Percentiles rank a stretch among this genome's conserved stretches.
Evolutionary conservation across 768 basidiomycete genomes (phyloP).

Genomic region (Pleurotus giganteus): DNA sequence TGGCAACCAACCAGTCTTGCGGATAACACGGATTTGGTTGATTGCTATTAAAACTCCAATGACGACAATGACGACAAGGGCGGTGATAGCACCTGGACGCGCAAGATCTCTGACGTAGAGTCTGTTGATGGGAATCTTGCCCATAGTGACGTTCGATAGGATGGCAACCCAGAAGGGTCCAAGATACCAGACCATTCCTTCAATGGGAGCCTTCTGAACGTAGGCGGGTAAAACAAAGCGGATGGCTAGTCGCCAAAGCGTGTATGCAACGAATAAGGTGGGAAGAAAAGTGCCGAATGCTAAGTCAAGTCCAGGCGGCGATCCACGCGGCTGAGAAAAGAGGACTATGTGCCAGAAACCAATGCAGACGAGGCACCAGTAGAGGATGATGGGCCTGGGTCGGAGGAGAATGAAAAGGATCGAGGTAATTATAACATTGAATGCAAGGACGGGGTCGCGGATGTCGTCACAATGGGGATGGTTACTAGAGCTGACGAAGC

Average conservation of each 20-base stretch:
- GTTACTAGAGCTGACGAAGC: slow-evolving; percentile 45
- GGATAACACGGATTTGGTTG: slow-evolving; percentile 80
- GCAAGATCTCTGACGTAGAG: slow-evolving; percentile 72
- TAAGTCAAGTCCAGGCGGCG: slow-evolving; percentile 67
- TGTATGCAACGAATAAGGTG: slow-evolving; percentile 72
- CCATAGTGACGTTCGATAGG: slow-evolving; percentile 68
- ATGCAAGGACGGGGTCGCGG: slow-evolving; percentile 64
- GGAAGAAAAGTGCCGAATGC: slow-evolving; percentile 81
- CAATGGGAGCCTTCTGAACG: slow-evolving; percentile 56
- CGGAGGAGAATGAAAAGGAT: slow-evolving; percentile 71
- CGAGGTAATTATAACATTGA: slow-evolving; percentile 68
- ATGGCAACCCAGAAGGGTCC: slow-evolving; percentile 78
- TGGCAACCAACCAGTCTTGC: slow-evolving; percentile 82
- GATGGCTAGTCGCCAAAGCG: slow-evolving; percentile 74
- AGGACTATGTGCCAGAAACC: slow-evolving; percentile 85
- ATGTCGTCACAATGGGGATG: slow-evolving; percentile 70
- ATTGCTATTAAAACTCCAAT: slow-evolving; percentile 56
- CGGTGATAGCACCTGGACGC: slow-evolving; percentile 64
- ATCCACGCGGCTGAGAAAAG: slow-evolving; percentile 69
- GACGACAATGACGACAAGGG: slow-evolving; percentile 66
- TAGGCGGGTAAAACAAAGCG: slow-evolving; percentile 76
- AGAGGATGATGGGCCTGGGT: slow-evolving; percentile 64
- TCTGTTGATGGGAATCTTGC: slow-evolving; percentile 72
- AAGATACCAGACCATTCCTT: slow-evolving; percentile 72
- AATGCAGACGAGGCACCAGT: slow-evolving; percentile 78